A percentile compares a stretch with the other conserved stretches of the same genome.
phyloP scores from a whole-genome alignment of 2,329 filamentous ascomycete species.

The Neonectria neomacrospora region DNA sequence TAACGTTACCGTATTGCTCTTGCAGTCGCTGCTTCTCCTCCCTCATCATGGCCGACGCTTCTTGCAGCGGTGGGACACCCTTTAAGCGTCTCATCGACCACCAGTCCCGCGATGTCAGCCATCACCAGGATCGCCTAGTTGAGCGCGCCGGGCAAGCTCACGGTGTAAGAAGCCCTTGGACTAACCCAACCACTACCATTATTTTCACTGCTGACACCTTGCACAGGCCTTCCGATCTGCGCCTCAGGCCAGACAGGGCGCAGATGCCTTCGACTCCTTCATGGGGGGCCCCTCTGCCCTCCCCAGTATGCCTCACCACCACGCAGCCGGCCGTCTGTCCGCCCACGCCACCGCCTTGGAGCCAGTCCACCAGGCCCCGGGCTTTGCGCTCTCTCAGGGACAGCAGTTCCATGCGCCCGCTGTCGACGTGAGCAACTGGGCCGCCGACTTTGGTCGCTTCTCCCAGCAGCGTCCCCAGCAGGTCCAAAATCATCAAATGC shows the following conservation, averaged over 20 bases:
- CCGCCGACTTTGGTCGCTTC: constrained; percentile 52
- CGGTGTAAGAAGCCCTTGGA: constrained; percentile 43
- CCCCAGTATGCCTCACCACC: constrained; percentile 46
- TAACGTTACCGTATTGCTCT: background rate
- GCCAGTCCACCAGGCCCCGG: constrained; percentile 41
- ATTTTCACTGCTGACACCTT: background rate
- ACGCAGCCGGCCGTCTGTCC: constrained; percentile 50
- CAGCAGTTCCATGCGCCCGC: constrained; percentile 41
- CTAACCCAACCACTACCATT: background rate
- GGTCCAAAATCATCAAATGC: constrained; percentile 33
- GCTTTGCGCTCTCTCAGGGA: constrained; percentile 37
- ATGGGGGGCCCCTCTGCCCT: constrained; percentile 46
- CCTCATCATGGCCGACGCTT: constrained; percentile 53
- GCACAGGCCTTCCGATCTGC: constrained; percentile 50
- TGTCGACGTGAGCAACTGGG: constrained; percentile 48
- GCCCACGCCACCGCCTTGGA: constrained; percentile 50
- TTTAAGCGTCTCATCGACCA: constrained; percentile 58
- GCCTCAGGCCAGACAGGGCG: constrained; percentile 43
- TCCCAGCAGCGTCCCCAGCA: constrained; percentile 40
- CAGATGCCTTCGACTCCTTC: constrained; percentile 51
- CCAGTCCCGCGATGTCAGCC: constrained; percentile 54
- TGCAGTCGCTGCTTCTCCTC: background rate
- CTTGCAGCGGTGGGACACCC: constrained; percentile 55
- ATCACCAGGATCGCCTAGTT: constrained; percentile 54
- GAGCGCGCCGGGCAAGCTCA: constrained; percentile 45